Base-by-base conservation (phyloP, 1,284 basidiomycete genomes). In the Sutorius eximius region DNA sequence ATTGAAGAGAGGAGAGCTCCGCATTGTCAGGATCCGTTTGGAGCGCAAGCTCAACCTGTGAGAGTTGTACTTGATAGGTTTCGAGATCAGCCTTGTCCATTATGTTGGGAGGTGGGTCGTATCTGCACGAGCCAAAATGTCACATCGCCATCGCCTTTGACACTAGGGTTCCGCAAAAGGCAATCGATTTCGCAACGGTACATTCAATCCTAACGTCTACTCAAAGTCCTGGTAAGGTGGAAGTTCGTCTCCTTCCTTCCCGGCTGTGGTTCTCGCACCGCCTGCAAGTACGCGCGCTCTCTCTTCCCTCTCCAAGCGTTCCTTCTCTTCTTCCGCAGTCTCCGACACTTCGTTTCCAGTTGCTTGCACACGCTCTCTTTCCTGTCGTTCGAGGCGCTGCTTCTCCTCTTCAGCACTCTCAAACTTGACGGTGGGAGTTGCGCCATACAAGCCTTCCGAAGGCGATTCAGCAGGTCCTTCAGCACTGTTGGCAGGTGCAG, bases 1-100 rank as follows among this genome's bases (percentile, higher is more conserved):
- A 82, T 66, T 88, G 88, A 58, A 98, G 83, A 34, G 82, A 82
- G 37, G 75, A 72, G 47, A 91, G 84, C 72, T 95, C 95, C 54
- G 76, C 71, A 71, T 96, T 98, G 61, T 79, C 76, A 5, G 93
- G 91, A 71, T 98, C 95, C 27, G 83, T 75, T 54, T 85, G 79
- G 52, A 99, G 87, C 27, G 94, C 92, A 55, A 86, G 75, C 68
- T 95, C 89, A 60, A 98, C 95, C 73, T 97, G 92, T 8, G 87
- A 87, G 45, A 98, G 87, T 73, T 93, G 91, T 15, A 89, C 87
- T 75, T 92, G 86, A 70, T 93, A 94, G 1, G 90, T 91, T 74
- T 94, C 92, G 49, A 95, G 81, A 71, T 95, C 92, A 53, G 82
- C 76, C 63, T 81, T 83, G 65, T 88, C 86, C 87, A 90, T 89